phyloP scores from a whole-genome alignment of 768 basidiomycete species.

The Leccinum subgranulosum region DNA sequence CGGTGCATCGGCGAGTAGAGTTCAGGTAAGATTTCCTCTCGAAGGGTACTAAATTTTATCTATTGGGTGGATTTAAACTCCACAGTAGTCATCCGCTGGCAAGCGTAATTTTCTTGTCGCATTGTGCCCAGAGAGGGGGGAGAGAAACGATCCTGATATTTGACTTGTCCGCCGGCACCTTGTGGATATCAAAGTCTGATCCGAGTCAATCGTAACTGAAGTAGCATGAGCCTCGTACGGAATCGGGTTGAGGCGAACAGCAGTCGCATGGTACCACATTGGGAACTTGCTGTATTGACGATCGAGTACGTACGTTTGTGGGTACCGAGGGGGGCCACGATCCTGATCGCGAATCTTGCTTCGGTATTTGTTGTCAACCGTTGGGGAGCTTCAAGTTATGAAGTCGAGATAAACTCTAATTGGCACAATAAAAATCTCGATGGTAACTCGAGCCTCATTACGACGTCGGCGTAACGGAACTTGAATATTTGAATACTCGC shows the following conservation, averaged over 20 bases:
- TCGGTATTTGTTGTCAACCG: background rate
- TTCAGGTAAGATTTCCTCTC: too few relatives aligned
- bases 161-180: slow-evolving; percentile 8
- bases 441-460: background rate
- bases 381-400: background rate
- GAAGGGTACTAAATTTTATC: too few relatives aligned
- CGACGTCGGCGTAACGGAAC: too few relatives aligned
- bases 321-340: background rate
- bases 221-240: slow-evolving; percentile 7
- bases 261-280: too few relatives aligned
- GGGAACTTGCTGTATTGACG: too few relatives aligned
- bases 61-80: too few relatives aligned
- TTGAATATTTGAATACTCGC: too few relatives aligned
- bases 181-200: slow-evolving; percentile 11
- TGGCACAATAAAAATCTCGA: background rate
- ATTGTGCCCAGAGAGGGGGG: too few relatives aligned
- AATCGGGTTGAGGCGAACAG: slow-evolving; percentile 40
- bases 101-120: too few relatives aligned
- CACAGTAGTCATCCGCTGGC: too few relatives aligned
- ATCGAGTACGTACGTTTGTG: background rate
- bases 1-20: too few relatives aligned
- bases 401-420: background rate
- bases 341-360: background rate
- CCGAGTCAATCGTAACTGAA: slow-evolving; percentile 11
- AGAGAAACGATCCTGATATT: too few relatives aligned